These are phyloP conservation scores for Ophiocordyceps camponoti-leonardi DNA, from an alignment of 2,329 filamentous ascomycete species.

Conservation along the genomic window DNA sequence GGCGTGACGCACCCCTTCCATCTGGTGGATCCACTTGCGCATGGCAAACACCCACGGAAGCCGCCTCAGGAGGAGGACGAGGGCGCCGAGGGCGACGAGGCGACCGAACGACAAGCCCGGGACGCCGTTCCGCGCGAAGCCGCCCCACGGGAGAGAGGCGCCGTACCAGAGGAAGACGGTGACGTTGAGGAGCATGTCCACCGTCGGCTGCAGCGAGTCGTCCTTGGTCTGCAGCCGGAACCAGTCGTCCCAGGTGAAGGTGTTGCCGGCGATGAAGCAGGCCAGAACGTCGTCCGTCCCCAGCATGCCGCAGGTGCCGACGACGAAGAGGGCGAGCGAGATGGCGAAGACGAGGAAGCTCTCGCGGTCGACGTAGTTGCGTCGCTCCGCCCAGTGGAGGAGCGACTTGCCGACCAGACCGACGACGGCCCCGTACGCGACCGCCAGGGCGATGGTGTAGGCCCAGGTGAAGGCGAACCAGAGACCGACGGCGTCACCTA, in stretches of 20 bases:
- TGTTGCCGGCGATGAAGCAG: constrained; percentile 83
- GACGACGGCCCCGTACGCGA: constrained; percentile 59
- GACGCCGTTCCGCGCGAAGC: constrained; percentile 48
- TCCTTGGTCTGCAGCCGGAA: constrained; percentile 79
- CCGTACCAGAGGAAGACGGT: constrained; percentile 85
- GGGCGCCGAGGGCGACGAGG: constrained; percentile 53
- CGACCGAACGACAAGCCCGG: constrained; percentile 48
- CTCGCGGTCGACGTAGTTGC: constrained; percentile 68
- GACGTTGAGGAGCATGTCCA: constrained; percentile 88
- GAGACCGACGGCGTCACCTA: constrained; percentile 48
- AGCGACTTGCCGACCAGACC: constrained; percentile 71
- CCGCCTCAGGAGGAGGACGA: constrained; percentile 62
- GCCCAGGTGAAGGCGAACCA: constrained; percentile 81
- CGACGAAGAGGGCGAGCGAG: constrained; percentile 68
- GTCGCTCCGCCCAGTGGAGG: constrained; percentile 69
- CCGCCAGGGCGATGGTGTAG: constrained; percentile 65
- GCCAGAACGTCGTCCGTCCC: constrained; percentile 82
- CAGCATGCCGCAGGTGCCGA: constrained; percentile 73
- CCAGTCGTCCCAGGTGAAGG: constrained; percentile 89
- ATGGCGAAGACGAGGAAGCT: constrained; percentile 80
- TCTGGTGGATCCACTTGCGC: constrained; percentile 63
- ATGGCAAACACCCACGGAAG: constrained; percentile 60
- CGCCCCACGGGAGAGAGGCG: constrained; percentile 64
- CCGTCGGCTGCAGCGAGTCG: constrained; percentile 82
- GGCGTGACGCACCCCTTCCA: constrained; percentile 57